Percentiles rank a stretch among this genome's conserved stretches.
Conservation (phyloP, 257 asterid genomes). For the Solanum ahanhuiri region DNA sequence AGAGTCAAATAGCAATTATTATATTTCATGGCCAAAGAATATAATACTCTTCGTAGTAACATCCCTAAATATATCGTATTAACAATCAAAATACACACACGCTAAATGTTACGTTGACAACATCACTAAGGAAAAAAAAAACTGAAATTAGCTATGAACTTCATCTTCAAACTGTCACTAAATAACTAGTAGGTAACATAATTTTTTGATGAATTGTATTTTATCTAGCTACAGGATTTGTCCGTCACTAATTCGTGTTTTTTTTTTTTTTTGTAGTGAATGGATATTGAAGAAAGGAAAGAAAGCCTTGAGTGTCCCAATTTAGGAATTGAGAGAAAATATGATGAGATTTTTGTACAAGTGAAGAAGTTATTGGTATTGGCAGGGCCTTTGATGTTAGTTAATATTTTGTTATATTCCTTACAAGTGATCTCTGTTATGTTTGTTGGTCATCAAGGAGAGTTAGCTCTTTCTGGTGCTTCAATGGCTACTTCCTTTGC, state of each 20-base stretch:
- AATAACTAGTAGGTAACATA: neutral
- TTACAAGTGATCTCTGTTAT: conserved; percentile 11
- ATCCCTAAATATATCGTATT: too few species aligned
- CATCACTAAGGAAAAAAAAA: too few species aligned
- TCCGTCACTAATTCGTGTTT: neutral
- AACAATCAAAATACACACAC: too few species aligned
- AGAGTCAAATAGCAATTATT: too few species aligned
- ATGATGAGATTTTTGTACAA: neutral
- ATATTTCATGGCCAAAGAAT: too few species aligned
- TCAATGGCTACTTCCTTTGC: conserved; percentile 15
- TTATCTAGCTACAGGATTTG: neutral
- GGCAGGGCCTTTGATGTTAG: conserved; percentile 5
- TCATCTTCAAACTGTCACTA: neutral
- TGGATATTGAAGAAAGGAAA: neutral
- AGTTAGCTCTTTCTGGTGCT: conserved; percentile 14
- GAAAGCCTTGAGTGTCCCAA: neutral
- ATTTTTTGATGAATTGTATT: neutral
- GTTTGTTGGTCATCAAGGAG: conserved; percentile 15
- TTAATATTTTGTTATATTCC: neutral
- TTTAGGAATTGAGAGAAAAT: neutral
- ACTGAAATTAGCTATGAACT: too few species aligned
- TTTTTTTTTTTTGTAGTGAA: neutral
- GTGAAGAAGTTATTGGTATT: conserved; percentile 6
- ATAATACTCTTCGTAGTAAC: too few species aligned
- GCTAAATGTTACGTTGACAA: too few species aligned